These are phyloP conservation scores for Hypericum androsaemum DNA, from an alignment of 345 rosid genomes.

Conservation along the genomic window DNA sequence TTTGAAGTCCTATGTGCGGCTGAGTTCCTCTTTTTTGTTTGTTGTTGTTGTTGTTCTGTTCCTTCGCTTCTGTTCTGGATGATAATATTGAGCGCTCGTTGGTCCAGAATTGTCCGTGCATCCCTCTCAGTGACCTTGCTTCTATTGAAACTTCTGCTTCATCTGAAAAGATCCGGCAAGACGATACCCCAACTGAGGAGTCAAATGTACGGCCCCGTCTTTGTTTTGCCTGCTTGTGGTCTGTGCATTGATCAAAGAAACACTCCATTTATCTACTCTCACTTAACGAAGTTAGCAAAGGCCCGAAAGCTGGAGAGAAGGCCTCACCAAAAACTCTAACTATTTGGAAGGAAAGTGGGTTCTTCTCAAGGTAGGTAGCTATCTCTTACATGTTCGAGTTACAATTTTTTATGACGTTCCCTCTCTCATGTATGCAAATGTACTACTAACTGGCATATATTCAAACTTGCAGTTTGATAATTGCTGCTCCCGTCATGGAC, in stretches of 20 bases:
- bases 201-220: slow-evolving; percentile 29
- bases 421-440: too few species aligned
- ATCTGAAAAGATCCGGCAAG: slow-evolving; percentile 18
- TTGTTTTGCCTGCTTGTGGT: not conserved
- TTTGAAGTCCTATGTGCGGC: too few species aligned
- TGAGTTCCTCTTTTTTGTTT: too few species aligned
- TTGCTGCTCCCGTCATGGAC: slow-evolving; percentile 82
- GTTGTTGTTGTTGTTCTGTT: not conserved
- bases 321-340: slow-evolving; percentile 48
- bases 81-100: slow-evolving; percentile 5
- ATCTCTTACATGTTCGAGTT: slow-evolving; percentile 6
- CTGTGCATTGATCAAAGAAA: not conserved
- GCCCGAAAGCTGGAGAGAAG: slow-evolving; percentile 61
- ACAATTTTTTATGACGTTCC: not conserved
- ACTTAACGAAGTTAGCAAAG: slow-evolving; percentile 41
- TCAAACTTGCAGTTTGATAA: slow-evolving; percentile 59
- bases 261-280: too few species aligned
- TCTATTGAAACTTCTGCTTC: slow-evolving; percentile 19
- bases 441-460: slow-evolving; percentile 2
- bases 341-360: slow-evolving; percentile 77
- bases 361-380: slow-evolving; percentile 89
- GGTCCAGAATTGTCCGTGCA: slow-evolving; percentile 52
- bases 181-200: slow-evolving; percentile 21
- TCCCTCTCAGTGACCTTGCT: slow-evolving; percentile 52
- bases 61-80: not conserved